Base-by-base conservation (phyloP, 352 stramenopile genomes). In the Blastocystis hominis region DNA sequence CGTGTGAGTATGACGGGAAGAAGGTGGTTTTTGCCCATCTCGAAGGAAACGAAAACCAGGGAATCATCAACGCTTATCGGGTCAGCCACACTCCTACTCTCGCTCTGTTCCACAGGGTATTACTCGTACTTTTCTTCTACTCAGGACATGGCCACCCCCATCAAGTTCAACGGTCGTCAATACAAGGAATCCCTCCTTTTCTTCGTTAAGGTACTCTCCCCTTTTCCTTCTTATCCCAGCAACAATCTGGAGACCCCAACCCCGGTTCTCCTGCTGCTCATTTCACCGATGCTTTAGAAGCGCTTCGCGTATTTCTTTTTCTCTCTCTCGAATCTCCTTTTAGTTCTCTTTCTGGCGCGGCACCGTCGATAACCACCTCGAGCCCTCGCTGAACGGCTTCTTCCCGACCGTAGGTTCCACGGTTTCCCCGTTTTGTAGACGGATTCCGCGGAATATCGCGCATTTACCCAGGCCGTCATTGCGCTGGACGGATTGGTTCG, bases 291-390 rank as follows among this genome's bases (percentile, higher is more conserved):
- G 77, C 59, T 34, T 36, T 50, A 3, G 77, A 72, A 5, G 77
- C 77, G 9, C 46, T 53, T 53, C 50, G 38, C 9, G 72, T 84
- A 84, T 3, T 13, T n/a, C 9, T 53, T 3, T 30, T 5, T 66
- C 38, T n/a, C 17, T 20, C 36, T 3, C 17, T 84, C 24, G 0
- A 30, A 30, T 30, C 24, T 30, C 34, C n/a, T 1, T 20, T 15
- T 30, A 87, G 77, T 87, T 87, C 40, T 75, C 77, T 17, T 87
- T 87, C 55, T 87, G 77, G 77, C n/a, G 77, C 17, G 77, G 77
- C 30, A 87, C 24, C 24, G 62, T 78, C 3, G 77, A 87, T 42
- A 77, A 63, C 55, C 66, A 75, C n/a, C 44, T 87, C 1, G 77
- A 75, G 1, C 55, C 77, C 17, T 87, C 77, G 1, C 30, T 87